phyloP scores from a whole-genome alignment of 2,329 filamentous ascomycete genomes.

The Colletotrichum truncatum region DNA sequence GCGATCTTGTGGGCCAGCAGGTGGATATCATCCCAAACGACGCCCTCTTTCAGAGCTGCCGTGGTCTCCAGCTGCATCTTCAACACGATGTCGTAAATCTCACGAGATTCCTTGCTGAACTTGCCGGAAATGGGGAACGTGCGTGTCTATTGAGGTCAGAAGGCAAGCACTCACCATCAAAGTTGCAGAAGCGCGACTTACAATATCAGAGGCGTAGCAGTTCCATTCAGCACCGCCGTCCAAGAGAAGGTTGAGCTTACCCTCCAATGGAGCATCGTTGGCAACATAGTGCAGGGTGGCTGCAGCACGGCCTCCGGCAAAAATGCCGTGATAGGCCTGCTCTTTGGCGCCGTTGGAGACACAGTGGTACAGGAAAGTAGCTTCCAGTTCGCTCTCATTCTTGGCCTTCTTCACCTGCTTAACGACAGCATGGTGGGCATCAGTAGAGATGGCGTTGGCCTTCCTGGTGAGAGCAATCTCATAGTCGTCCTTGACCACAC shows the following conservation, averaged over 20 bases:
- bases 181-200: not conserved
- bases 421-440: conserved; percentile 72
- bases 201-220: conserved; percentile 76
- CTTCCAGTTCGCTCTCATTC: conserved; percentile 87
- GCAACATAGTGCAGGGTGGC: conserved; percentile 89
- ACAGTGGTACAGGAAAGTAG: conserved; percentile 79
- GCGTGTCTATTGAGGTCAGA: conserved; percentile 71
- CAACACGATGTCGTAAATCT: conserved; percentile 85
- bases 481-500: conserved; percentile 78
- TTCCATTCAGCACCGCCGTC: conserved; percentile 84
- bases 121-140: conserved; percentile 84
- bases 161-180: not conserved
- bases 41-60: conserved; percentile 75
- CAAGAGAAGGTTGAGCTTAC: conserved; percentile 82
- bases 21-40: conserved; percentile 85
- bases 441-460: conserved; percentile 75
- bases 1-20: conserved; percentile 81
- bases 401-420: conserved; percentile 68
- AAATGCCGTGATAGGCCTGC: conserved; percentile 89
- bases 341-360: conserved; percentile 79
- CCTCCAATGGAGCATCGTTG: conserved; percentile 75
- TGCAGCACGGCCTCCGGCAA: conserved; percentile 81
- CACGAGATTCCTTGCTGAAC: conserved; percentile 74
- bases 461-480: conserved; percentile 78
- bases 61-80: conserved; percentile 88